These are phyloP conservation scores for Torulaspora gathmanii DNA, from an alignment of 805 yeast species.

Conservation along the genomic window DNA sequence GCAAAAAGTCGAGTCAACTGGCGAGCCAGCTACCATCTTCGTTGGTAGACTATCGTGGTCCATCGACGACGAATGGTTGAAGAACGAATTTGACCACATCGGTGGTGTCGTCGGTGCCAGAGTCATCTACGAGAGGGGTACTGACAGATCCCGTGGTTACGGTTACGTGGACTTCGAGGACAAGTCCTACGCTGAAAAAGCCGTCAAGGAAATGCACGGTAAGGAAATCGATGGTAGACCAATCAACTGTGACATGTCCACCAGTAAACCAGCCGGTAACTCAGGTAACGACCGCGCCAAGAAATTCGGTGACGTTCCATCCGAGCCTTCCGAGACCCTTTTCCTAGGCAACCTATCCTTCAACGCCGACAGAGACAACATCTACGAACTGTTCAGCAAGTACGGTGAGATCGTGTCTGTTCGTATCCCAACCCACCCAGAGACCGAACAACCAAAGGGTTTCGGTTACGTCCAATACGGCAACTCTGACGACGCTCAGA, in stretches of 20 bases:
- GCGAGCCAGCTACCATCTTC: slow-evolving; percentile 82
- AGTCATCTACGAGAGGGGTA: slow-evolving; percentile 87
- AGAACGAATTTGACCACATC: slow-evolving; percentile 71
- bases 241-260: slow-evolving; percentile 87
- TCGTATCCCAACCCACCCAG: slow-evolving; percentile 97
- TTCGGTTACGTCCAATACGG: slow-evolving; percentile 95
- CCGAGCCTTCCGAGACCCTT: slow-evolving; percentile 91
- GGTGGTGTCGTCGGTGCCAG: slow-evolving; percentile 88
- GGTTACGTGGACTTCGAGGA: slow-evolving; percentile 92
- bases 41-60: slow-evolving; percentile 98
- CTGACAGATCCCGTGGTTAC: slow-evolving; percentile 94
- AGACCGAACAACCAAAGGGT: slow-evolving; percentile 98
- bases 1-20: slow-evolving; percentile 39
- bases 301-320: slow-evolving; percentile 83
- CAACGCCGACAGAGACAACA: slow-evolving; percentile 74
- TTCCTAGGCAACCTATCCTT: slow-evolving; percentile 95
- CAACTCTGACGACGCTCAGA: slow-evolving; percentile 81
- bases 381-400: slow-evolving; percentile 67
- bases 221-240: slow-evolving; percentile 96
- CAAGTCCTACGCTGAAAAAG: slow-evolving; percentile 77
- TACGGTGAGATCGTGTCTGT: slow-evolving; percentile 82
- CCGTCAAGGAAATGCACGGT: slow-evolving; percentile 80
- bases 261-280: slow-evolving; percentile 65
- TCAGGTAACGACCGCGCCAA: slow-evolving; percentile 73
- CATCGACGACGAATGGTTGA: slow-evolving; percentile 92